Evolutionary conservation across 768 basidiomycete genomes (phyloP).

Genomic region (Hydnum rufescens): DNA sequence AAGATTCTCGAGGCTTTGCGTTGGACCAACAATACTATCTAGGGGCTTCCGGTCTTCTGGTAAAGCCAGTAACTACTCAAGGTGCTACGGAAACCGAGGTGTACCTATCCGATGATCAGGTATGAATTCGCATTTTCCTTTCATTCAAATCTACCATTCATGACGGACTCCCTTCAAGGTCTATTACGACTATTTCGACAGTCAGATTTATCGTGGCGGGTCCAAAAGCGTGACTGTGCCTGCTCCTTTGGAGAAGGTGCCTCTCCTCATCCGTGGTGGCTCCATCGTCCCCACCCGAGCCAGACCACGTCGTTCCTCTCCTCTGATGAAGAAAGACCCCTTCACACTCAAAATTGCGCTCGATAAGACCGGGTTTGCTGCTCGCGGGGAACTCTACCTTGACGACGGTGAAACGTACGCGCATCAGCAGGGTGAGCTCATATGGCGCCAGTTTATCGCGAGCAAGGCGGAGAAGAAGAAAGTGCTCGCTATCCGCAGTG

Average conservation of each 20-base stretch:
- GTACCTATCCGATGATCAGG: constrained; percentile 78
- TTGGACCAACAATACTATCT: constrained; percentile 92
- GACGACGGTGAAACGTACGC: constrained; percentile 82
- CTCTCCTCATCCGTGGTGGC: constrained; percentile 77
- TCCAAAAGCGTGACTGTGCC: constrained; percentile 50
- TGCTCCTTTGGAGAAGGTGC: constrained; percentile 60
- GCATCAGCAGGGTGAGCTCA: constrained; percentile 53
- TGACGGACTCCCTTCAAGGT: constrained; percentile 26
- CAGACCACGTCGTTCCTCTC: constrained; percentile 67
- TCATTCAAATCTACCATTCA: neutral
- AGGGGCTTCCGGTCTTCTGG: constrained; percentile 69
- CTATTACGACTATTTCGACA: constrained; percentile 86
- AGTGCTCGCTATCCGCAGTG: neutral
- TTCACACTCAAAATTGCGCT: constrained; percentile 80
- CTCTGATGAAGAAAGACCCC: constrained; percentile 78
- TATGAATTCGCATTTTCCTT: constrained; percentile 14
- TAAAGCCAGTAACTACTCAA: constrained; percentile 72
- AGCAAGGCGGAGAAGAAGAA: neutral
- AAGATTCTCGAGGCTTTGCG: constrained; percentile 65
- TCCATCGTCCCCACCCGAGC: constrained; percentile 77
- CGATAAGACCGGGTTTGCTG: constrained; percentile 22
- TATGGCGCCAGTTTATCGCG: constrained; percentile 64
- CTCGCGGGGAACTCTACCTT: constrained; percentile 75
- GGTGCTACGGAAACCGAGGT: constrained; percentile 49
- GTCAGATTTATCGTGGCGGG: constrained; percentile 43